phyloP scores from a whole-genome alignment of 495 filamentous ascomycete genomes.

The Durotheca rogersii region DNA sequence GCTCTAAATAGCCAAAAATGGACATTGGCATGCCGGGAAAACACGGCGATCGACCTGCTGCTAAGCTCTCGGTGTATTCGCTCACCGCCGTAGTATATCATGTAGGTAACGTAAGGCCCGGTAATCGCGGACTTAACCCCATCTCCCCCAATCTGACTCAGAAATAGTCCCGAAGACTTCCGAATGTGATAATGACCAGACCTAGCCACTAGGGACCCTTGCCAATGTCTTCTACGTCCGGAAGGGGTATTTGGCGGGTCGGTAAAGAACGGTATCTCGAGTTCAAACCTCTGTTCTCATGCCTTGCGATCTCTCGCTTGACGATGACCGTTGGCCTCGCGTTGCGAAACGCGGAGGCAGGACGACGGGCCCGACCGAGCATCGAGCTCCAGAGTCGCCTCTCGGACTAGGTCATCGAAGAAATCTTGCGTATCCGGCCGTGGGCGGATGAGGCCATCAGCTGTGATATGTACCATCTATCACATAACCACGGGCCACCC shows the following conservation, averaged over 20 bases:
- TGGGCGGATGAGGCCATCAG: constrained; percentile 5
- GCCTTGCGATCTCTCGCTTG: neutral
- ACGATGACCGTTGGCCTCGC: too few species aligned
- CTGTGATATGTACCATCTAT: neutral
- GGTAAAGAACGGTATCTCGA: neutral
- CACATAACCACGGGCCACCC: neutral
- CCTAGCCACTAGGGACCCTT: constrained; percentile 2
- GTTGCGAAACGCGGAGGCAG: neutral
- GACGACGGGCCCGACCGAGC: neutral
- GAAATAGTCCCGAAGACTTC: constrained; percentile 8
- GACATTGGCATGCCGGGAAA: neutral
- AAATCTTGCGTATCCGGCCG: constrained; percentile 17
- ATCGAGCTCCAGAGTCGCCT: neutral
- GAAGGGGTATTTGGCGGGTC: too few species aligned
- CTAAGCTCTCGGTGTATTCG: constrained; percentile 3
- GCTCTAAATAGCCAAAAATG: neutral
- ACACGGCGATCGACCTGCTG: neutral
- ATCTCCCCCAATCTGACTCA: constrained; percentile 9
- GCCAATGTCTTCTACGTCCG: constrained; percentile 2
- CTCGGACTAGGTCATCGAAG: constrained; percentile 1
- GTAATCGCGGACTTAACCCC: neutral
- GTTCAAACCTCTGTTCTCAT: neutral
- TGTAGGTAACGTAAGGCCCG: neutral
- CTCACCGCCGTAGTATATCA: too few species aligned
- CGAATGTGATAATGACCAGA: constrained; percentile 10